phyloP scores from a whole-genome alignment of 2,329 filamentous ascomycete genomes.

The Aspergillus hortae region DNA sequence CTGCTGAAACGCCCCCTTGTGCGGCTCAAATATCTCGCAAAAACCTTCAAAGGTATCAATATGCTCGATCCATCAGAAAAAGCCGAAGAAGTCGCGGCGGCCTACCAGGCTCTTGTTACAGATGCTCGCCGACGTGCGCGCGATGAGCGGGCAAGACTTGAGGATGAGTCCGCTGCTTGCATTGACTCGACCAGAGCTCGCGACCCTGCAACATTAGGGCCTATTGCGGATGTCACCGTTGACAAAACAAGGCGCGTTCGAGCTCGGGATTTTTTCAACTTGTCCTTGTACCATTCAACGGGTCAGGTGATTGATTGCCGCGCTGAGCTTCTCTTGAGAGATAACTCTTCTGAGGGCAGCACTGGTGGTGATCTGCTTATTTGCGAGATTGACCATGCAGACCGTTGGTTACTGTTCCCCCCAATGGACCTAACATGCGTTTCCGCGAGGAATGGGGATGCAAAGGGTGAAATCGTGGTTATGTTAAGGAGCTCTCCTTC shows the following conservation, averaged over 20 bases:
- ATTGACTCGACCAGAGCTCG: constrained; percentile 79
- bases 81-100: constrained; percentile 56
- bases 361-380: constrained; percentile 83
- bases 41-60: constrained; percentile 66
- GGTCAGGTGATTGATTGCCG: constrained; percentile 87
- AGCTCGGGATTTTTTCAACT: constrained; percentile 83
- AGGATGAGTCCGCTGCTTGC: constrained; percentile 80
- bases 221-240: constrained; percentile 66
- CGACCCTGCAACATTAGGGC: constrained; percentile 72
- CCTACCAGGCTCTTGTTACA: constrained; percentile 70
- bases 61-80: constrained; percentile 44
- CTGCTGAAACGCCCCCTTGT: constrained; percentile 85
- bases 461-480: constrained; percentile 69
- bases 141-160: constrained; percentile 68
- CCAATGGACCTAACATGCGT: constrained; percentile 70
- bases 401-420: constrained; percentile 86
- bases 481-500: constrained; percentile 76
- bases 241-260: constrained; percentile 77
- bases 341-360: constrained; percentile 65
- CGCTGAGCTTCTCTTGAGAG: constrained; percentile 80
- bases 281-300: constrained; percentile 81
- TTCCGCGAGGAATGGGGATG: constrained; percentile 74
- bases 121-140: constrained; percentile 71
- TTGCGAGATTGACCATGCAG: constrained; percentile 76
- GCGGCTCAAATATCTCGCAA: constrained; percentile 80